Conservation (phyloP, 768 basidiomycete species). For the Boletus rubescentipes region DNA sequence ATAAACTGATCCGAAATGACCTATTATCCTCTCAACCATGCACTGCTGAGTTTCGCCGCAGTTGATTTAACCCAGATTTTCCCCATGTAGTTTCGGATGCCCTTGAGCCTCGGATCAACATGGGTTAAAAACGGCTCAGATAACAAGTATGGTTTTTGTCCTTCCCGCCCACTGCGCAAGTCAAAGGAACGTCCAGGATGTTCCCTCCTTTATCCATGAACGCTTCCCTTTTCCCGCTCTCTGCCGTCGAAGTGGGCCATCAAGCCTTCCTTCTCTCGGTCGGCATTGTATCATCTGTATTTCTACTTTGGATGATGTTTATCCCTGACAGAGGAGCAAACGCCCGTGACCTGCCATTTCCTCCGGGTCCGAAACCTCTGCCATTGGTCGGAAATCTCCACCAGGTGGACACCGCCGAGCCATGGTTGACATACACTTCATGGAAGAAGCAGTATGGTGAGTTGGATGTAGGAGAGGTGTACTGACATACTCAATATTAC, state of each 20-base stretch:
- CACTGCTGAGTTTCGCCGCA: no score
- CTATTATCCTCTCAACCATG: no score
- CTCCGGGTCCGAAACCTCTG: constrained; percentile 33
- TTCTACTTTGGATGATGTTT: constrained; percentile 7
- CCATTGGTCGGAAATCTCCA: constrained; percentile 30
- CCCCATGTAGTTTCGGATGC: no score
- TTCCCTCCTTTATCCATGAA: background rate
- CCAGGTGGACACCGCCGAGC: constrained; percentile 26
- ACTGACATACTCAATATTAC: background rate
- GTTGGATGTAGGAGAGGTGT: background rate
- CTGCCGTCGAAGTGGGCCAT: background rate
- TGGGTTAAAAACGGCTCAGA: constrained; percentile 2
- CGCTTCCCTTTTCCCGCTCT: constrained; percentile 4
- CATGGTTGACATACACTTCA: constrained; percentile 36
- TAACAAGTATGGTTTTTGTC: background rate
- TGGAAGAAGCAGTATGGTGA: constrained; percentile 35
- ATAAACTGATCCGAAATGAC: no score
- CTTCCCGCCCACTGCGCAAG: background rate
- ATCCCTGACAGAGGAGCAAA: background rate
- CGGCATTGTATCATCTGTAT: background rate
- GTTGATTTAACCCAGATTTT: no score
- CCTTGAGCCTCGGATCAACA: background rate
- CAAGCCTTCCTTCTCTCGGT: background rate
- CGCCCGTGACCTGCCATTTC: constrained; percentile 16
- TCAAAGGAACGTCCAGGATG: background rate